phyloP scores from a whole-genome alignment of 352 stramenopile genomes.

The Globisporangium camurandrum region DNA sequence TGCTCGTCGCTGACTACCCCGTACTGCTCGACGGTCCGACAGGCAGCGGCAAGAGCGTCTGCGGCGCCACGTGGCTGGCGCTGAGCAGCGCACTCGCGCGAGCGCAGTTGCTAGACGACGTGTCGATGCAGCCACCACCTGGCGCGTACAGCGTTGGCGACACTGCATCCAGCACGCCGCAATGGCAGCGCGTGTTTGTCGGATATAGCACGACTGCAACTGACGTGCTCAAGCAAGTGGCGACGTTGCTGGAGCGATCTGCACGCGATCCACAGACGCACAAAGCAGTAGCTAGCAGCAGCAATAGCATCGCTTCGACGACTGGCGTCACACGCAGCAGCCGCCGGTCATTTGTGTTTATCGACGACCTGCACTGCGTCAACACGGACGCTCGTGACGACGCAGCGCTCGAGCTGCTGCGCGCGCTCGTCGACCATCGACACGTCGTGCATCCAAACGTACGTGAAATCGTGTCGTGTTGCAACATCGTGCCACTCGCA shows the following conservation, averaged over 20 bases:
- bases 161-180: background rate
- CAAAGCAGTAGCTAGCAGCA: background rate
- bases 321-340: background rate
- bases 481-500: constrained; percentile 20
- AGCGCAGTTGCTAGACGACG: constrained; percentile 9
- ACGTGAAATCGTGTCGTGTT: constrained; percentile 21
- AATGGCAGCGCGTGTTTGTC: constrained; percentile 11
- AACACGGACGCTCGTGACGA: constrained; percentile 15
- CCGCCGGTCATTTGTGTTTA: constrained; percentile 25
- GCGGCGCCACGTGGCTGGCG: constrained; percentile 18
- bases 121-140: constrained; percentile 1
- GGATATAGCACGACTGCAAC: constrained; percentile 5
- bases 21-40: constrained; percentile 27
- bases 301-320: background rate
- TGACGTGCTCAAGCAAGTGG: constrained; percentile 10
- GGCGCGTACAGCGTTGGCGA: background rate
- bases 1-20: constrained; percentile 33
- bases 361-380: constrained; percentile 58
- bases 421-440: constrained; percentile 33
- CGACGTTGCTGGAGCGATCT: constrained; percentile 5
- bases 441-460: constrained; percentile 28
- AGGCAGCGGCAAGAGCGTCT: constrained; percentile 48
- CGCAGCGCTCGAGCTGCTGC: constrained; percentile 36
- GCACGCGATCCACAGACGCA: background rate
- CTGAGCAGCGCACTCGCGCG: constrained; percentile 32